phyloP scores from a whole-genome alignment of 176 grass and related monocot genomes.

The Themeda triandra region DNA sequence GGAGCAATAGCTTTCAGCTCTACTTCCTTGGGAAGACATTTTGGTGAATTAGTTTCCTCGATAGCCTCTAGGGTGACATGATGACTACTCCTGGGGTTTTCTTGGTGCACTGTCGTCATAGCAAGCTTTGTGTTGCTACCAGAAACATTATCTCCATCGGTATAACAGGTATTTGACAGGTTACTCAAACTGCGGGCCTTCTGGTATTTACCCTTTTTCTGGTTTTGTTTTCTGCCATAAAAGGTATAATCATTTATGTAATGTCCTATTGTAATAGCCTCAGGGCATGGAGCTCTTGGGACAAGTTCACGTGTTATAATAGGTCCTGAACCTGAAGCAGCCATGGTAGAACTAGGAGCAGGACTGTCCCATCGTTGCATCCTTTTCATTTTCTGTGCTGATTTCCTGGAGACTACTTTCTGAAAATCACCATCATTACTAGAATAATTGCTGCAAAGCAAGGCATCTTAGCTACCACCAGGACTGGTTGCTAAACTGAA shows the following conservation, averaged over 20 bases:
- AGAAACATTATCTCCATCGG: not conserved
- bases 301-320: not conserved
- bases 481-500: not conserved
- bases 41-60: not conserved
- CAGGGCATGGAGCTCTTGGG: not conserved
- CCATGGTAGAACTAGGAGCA: not conserved
- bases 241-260: conserved; percentile 8
- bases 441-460: not conserved
- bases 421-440: conserved; percentile 33
- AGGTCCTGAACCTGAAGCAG: not conserved
- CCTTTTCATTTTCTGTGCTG: conserved; percentile 23
- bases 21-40: conserved; percentile 19
- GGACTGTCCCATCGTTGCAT: not conserved
- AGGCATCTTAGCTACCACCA: conserved; percentile 4
- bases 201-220: not conserved
- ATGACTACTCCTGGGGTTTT: not conserved
- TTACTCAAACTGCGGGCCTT: not conserved
- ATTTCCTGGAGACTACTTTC: conserved; percentile 29
- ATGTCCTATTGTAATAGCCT: conserved; percentile 22
- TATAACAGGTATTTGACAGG: not conserved
- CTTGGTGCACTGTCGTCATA: not conserved
- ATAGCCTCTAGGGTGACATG: not conserved
- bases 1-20: not conserved
- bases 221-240: conserved; percentile 19
- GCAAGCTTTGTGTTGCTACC: not conserved